Evolutionary conservation across 345 rosid genomes (phyloP).

Genomic region (Cochlearia excelsa): DNA sequence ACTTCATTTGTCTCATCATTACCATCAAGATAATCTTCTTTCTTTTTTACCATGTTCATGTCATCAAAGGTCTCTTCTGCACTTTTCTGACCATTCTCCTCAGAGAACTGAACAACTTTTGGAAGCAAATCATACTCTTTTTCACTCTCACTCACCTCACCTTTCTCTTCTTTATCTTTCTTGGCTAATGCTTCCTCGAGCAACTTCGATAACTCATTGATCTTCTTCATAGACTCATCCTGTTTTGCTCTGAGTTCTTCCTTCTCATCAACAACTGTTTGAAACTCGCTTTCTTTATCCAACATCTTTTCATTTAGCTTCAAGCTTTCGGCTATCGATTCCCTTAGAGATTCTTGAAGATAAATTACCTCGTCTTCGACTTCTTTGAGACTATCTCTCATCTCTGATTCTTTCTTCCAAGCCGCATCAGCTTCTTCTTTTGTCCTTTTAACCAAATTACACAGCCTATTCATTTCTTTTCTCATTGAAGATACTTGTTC

Average conservation of each 20-base stretch:
- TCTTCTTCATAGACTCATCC: constrained; percentile 48
- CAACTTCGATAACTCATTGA: constrained; percentile 67
- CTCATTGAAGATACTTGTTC: constrained; percentile 63
- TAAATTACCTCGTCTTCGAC: constrained; percentile 75
- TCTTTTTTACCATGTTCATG: constrained; percentile 7
- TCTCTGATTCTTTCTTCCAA: constrained; percentile 62
- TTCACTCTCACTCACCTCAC: constrained; percentile 76
- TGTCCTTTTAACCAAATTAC: constrained; percentile 53
- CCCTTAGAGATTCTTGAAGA: constrained; percentile 76
- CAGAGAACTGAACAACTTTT: constrained; percentile 74
- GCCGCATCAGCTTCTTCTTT: constrained; percentile 71
- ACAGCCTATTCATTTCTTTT: constrained; percentile 65
- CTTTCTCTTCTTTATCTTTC: constrained; percentile 54
- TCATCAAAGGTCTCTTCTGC: constrained; percentile 34
- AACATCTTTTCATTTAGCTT: constrained; percentile 58
- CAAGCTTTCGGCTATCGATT: constrained; percentile 54
- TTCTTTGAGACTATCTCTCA: constrained; percentile 71
- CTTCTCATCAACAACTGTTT: constrained; percentile 61
- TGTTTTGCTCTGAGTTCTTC: constrained; percentile 64
- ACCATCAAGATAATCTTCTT: constrained; percentile 28
- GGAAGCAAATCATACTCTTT: constrained; percentile 92
- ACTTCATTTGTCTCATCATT: constrained; percentile 40
- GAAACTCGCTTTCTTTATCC: constrained; percentile 81
- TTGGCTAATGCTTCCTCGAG: constrained; percentile 70
- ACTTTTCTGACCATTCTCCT: constrained; percentile 68